phyloP scores from a whole-genome alignment of 805 yeast genomes.

The Priceomyces medius region DNA sequence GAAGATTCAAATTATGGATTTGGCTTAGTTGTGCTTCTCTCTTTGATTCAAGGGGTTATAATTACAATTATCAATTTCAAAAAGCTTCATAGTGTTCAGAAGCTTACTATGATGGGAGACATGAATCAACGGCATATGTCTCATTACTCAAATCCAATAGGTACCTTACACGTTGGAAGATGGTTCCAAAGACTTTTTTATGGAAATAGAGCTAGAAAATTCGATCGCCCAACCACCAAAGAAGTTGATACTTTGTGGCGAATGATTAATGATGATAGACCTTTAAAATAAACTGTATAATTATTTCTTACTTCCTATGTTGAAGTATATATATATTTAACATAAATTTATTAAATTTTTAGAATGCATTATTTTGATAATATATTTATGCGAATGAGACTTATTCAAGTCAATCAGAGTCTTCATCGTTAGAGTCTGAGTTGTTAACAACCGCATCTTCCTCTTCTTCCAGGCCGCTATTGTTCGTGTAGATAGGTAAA shows the following conservation, averaged over 20 bases:
- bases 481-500: conserved; percentile 15
- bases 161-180: conserved; percentile 11
- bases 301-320: neutral
- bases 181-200: conserved; percentile 22
- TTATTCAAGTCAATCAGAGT: conserved; percentile 11
- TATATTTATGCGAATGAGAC: neutral
- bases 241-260: conserved; percentile 44
- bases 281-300: conserved; percentile 10
- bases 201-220: conserved; percentile 26
- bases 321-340: neutral
- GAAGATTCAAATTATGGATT: conserved; percentile 70
- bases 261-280: conserved; percentile 41
- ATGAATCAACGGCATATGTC: conserved; percentile 3
- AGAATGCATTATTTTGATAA: neutral
- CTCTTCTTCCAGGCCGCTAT: conserved; percentile 17
- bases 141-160: conserved; percentile 9
- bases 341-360: neutral
- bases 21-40: conserved; percentile 51
- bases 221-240: conserved; percentile 32
- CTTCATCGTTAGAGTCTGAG: conserved; percentile 22
- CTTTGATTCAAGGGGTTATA: conserved; percentile 52
- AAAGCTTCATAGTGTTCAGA: conserved; percentile 60
- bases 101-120: conserved; percentile 56
- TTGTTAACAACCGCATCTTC: conserved; percentile 23
- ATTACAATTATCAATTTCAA: conserved; percentile 58